Percentiles rank a stretch among this genome's conserved stretches.
These are phyloP conservation scores for Aegilops sharonensis DNA, from an alignment of 176 grass and related monocot species.

Conservation along the genomic window DNA sequence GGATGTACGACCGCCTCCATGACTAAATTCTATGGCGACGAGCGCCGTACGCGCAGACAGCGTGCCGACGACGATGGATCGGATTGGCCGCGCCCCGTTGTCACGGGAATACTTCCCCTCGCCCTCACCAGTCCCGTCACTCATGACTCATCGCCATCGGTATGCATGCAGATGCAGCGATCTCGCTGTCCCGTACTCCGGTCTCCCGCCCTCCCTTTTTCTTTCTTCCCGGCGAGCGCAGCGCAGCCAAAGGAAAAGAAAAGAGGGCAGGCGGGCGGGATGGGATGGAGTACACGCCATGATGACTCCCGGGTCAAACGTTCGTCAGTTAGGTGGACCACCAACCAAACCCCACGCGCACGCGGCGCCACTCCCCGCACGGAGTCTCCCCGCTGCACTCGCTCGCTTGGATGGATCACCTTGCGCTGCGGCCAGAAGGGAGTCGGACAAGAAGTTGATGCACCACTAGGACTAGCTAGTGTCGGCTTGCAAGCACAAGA, in stretches of 20 bases:
- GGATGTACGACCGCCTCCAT: too few species aligned
- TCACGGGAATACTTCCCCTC: constrained; percentile 28
- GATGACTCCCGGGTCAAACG: background rate
- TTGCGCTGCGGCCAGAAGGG: background rate
- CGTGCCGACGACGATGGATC: background rate
- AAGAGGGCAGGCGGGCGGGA: background rate
- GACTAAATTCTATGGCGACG: background rate
- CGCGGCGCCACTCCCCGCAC: background rate
- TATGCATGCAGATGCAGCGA: background rate
- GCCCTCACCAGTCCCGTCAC: background rate
- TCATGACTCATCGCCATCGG: constrained; percentile 2
- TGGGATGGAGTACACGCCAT: background rate
- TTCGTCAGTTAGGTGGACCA: background rate
- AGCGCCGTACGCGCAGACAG: background rate
- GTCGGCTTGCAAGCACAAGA: constrained; percentile 18
- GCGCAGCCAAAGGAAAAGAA: background rate
- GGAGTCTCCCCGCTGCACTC: background rate
- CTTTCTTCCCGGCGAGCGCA: background rate
- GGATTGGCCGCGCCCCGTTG: constrained; percentile 28
- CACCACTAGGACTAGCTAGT: background rate
- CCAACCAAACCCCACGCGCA: background rate
- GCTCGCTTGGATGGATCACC: background rate
- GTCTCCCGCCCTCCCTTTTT: background rate
- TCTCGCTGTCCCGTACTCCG: background rate
- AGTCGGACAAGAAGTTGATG: background rate